phyloP scores from a whole-genome alignment of 352 stramenopile species.

The Phytophthora meadii region DNA sequence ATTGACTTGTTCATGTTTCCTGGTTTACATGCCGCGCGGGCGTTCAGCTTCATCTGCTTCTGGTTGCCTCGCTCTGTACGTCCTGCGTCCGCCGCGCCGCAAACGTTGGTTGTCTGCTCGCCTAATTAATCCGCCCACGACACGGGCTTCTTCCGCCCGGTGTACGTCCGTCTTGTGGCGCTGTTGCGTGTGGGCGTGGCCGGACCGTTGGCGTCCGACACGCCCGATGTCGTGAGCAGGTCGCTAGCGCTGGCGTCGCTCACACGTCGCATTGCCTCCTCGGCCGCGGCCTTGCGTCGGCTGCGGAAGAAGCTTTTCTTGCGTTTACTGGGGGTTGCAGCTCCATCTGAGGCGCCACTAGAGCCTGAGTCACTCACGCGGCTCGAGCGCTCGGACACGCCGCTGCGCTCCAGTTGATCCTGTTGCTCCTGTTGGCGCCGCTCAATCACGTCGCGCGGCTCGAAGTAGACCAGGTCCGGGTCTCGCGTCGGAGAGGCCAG shows the following conservation, averaged over 20 bases:
- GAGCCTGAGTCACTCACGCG: slow-evolving; percentile 61
- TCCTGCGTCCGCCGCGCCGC: slow-evolving; percentile 18
- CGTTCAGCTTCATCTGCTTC: slow-evolving; percentile 16
- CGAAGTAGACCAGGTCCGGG: slow-evolving; percentile 58
- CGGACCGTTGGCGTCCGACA: slow-evolving; percentile 37
- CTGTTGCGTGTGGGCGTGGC: slow-evolving; percentile 20
- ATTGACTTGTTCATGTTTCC: slow-evolving; percentile 18
- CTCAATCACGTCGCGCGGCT: slow-evolving; percentile 47
- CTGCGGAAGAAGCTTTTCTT: slow-evolving; percentile 57
- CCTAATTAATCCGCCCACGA: slow-evolving; percentile 70
- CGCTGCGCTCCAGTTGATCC: slow-evolving; percentile 36
- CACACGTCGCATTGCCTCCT: slow-evolving; percentile 44
- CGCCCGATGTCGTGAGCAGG: slow-evolving; percentile 39
- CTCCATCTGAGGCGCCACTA: slow-evolving; percentile 50
- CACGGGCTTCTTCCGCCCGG: slow-evolving; percentile 79
- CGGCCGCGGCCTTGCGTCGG: slow-evolving; percentile 42
- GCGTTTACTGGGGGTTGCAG: slow-evolving; percentile 36
- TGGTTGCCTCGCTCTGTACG: slow-evolving; percentile 24
- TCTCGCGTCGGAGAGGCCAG: slow-evolving; percentile 13
- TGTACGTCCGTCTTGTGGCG: slow-evolving; percentile 66
- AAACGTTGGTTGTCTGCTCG: slow-evolving; percentile 13
- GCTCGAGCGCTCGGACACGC: slow-evolving; percentile 53
- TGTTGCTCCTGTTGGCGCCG: slow-evolving; percentile 38
- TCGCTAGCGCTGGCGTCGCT: slow-evolving; percentile 39
- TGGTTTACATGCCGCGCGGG: slow-evolving; percentile 29